Base-by-base conservation (phyloP, 129 eudicot species). In the Pulicaria dysenterica region DNA sequence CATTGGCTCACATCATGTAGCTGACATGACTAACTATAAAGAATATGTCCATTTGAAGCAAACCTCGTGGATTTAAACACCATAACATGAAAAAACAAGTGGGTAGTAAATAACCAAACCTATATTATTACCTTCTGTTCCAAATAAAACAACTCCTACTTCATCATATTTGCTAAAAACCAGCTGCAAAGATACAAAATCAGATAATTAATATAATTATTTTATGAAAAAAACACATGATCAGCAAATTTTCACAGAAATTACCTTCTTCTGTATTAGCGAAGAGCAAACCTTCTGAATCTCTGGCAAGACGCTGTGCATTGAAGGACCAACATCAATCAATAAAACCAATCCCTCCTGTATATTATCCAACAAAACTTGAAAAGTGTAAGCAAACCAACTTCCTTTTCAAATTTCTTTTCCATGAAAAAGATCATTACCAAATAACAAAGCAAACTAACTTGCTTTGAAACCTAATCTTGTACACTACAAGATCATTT, bases 211-310 rank as follows among this genome's bases (percentile, higher is more conserved):
- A 50, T 44, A 79, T 58, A 63, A 57, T n/a, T 74, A 64, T 58
- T 34, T 44, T 3, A 63, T 13, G 78, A 38, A 64, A 50, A 69
- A 77, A 44, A 45, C 5, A 38, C 4, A 16, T 42, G 54, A 38
- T 45, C 34, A 65, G 67, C 31, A 1, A 2, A 9, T 78, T n/a
- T 13, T 47, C 49, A 37, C 5, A 31, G 17, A 37, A 58, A 6
- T 11, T 79, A 94, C 99, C 97, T 94, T 94, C 85, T 94, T 94
- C 83, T 84, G 84, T n/a, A 86, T 61, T 55, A 94, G 89, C 91
- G 90, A 71, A 14, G 93, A 91, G 53, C 97, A 90, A 55, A 94
- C 82, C 80, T 86, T 94, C 74, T 86, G 96, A 59, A 94, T 62
- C 82, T 94, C 94, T 5, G 87, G 96, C 70, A 94, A 79, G 75